A percentile compares a stretch with the other conserved stretches of the same genome.
phyloP scores from a whole-genome alignment of 768 basidiomycete species.

The Leucosporidium yakuticum region DNA sequence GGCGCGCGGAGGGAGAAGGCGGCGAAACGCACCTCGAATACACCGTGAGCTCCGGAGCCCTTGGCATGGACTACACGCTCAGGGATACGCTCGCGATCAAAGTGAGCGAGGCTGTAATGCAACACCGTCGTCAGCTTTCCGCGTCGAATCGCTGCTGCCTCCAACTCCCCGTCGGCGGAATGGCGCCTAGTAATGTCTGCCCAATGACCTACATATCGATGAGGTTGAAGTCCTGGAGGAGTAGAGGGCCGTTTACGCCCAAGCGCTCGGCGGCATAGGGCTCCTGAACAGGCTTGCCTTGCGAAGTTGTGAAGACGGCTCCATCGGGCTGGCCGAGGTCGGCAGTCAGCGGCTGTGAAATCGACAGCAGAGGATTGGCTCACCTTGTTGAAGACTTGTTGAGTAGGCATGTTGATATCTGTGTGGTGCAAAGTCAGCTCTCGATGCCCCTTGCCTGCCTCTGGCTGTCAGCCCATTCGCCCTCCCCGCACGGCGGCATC shows the following conservation, averaged over 20 bases:
- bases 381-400: slow-evolving; percentile 51
- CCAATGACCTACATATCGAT: slow-evolving; percentile 23
- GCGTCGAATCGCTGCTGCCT: no score
- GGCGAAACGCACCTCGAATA: slow-evolving; percentile 39
- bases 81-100: slow-evolving; percentile 41
- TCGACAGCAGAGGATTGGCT: no score
- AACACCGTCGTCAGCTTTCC: slow-evolving; percentile 87
- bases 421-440: not conserved
- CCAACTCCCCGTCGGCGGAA: no score
- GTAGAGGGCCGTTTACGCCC: slow-evolving; percentile 69
- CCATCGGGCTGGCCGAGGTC: slow-evolving; percentile 44
- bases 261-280: slow-evolving; percentile 75
- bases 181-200: no score
- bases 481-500: no score
- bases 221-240: slow-evolving; percentile 59
- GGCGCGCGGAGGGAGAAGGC: not conserved
- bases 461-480: no score
- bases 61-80: slow-evolving; percentile 74
- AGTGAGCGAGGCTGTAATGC: slow-evolving; percentile 84
- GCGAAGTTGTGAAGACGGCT: slow-evolving; percentile 75
- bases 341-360: no score
- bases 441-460: not conserved
- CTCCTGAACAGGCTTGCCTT: slow-evolving; percentile 62
- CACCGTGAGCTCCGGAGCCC: slow-evolving; percentile 57
- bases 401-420: slow-evolving; percentile 55